Evolutionary conservation across 2,329 filamentous ascomycete species (phyloP).

Genomic region (Dactylellina sp.): DNA sequence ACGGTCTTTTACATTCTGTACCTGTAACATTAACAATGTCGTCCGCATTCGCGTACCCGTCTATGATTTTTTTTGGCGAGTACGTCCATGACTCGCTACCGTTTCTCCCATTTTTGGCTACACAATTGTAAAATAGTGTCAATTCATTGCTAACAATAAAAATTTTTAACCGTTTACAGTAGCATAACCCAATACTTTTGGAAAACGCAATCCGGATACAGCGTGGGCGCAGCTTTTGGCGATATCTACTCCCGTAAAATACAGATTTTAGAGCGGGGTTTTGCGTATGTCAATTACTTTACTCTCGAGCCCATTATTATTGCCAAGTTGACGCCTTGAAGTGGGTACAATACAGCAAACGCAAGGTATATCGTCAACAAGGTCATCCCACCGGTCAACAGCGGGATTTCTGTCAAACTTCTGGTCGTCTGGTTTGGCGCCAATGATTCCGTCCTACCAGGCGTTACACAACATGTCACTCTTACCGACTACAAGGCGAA

Average conservation of each 20-base stretch:
- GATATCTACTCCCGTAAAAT: constrained; percentile 71
- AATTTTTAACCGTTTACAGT: background rate
- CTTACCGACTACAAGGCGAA: constrained; percentile 80
- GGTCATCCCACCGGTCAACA: constrained; percentile 74
- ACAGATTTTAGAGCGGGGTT: constrained; percentile 88
- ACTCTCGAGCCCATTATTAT: background rate
- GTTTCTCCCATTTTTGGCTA: too few relatives aligned
- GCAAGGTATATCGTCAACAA: constrained; percentile 75
- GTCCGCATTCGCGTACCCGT: too few relatives aligned
- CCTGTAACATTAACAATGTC: too few relatives aligned
- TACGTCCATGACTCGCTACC: too few relatives aligned
- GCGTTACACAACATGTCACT: constrained; percentile 77
- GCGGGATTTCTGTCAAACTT: constrained; percentile 73
- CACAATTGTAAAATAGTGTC: background rate
- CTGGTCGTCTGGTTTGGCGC: constrained; percentile 84
- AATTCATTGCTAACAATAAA: background rate
- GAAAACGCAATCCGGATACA: constrained; percentile 22
- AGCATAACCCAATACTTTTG: constrained; percentile 23
- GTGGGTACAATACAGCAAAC: constrained; percentile 84
- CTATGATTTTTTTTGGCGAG: too few relatives aligned
- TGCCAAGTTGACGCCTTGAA: constrained; percentile 59
- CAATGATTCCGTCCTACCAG: constrained; percentile 82
- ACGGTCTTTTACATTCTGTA: too few relatives aligned
- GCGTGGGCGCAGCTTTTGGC: constrained; percentile 12
- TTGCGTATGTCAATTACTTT: constrained; percentile 69